These are phyloP conservation scores for Mucor racemosus DNA, from an alignment of 371 early-diverging fungal genomes.

Conservation along the genomic window DNA sequence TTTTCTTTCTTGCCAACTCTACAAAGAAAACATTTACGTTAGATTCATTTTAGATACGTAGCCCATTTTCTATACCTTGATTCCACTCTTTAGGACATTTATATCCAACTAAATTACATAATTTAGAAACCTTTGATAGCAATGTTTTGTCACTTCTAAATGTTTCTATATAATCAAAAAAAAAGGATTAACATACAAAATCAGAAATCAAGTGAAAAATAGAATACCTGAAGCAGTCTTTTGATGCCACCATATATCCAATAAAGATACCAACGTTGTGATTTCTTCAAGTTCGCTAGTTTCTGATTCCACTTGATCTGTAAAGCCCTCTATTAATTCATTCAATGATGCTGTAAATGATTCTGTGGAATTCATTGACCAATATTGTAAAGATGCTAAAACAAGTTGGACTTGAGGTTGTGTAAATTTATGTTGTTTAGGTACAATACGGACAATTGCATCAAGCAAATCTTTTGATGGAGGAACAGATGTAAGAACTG, in stretches of 20 bases:
- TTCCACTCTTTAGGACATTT: conserved; percentile 35
- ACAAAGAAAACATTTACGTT: not conserved
- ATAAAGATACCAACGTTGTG: not conserved
- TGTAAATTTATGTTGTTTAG: not conserved
- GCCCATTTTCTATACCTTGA: conserved; percentile 19
- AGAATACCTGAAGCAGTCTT: conserved; percentile 12
- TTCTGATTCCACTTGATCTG: conserved; percentile 14
- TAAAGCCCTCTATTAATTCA: conserved; percentile 4
- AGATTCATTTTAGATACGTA: too few relatives aligned
- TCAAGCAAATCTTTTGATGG: conserved; percentile 31
- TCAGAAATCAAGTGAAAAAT: not conserved
- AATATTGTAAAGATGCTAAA: conserved; percentile 21
- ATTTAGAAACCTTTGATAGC: conserved; percentile 9
- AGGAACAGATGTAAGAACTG: conserved; percentile 22
- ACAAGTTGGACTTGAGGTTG: conserved; percentile 17
- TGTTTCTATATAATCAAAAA: conserved; percentile 16
- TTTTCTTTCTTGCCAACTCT: conserved; percentile 13
- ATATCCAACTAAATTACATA: conserved; percentile 8
- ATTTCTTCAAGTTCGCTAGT: not conserved
- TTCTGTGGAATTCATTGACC: conserved; percentile 7
- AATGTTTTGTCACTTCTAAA: conserved; percentile 22
- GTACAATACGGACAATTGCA: conserved; percentile 21
- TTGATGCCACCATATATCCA: conserved; percentile 24
- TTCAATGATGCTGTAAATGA: conserved; percentile 5
- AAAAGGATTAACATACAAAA: not conserved